Evolutionary conservation across 2,329 filamentous ascomycete species (phyloP).

Genomic region (Pseudocercospora musae): DNA sequence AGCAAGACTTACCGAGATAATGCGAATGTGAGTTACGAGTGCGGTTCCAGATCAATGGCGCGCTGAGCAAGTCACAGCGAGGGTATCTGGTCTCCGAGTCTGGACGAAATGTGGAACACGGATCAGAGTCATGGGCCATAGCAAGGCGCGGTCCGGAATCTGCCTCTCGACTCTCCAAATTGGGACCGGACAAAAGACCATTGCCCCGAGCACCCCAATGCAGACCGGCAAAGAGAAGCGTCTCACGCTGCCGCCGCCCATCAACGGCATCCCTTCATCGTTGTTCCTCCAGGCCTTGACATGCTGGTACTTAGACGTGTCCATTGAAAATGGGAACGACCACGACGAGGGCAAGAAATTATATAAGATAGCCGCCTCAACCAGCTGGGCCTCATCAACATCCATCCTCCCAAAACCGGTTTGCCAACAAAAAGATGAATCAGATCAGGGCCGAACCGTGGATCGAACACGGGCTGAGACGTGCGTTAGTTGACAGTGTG

Average conservation of each 20-base stretch:
- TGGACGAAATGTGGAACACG: neutral
- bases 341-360: no score
- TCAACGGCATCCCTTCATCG: no score
- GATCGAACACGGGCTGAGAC: constrained; percentile 2
- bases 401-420: no score
- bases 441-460: neutral
- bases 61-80: constrained; percentile 1
- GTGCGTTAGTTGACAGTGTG: neutral
- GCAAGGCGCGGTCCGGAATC: neutral
- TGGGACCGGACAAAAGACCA: neutral
- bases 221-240: neutral
- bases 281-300: no score
- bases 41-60: neutral
- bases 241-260: no score
- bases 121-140: neutral
- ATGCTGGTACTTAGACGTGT: no score
- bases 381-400: no score
- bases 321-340: no score
- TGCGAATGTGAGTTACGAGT: constrained; percentile 3
- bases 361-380: no score
- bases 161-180: neutral
- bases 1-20: constrained; percentile 8
- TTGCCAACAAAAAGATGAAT: neutral
- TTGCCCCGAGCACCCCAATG: neutral
- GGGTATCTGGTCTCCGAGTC: neutral